Base-by-base conservation (phyloP, 495 filamentous ascomycete genomes). In the Hypomontagnella monticulosa region DNA sequence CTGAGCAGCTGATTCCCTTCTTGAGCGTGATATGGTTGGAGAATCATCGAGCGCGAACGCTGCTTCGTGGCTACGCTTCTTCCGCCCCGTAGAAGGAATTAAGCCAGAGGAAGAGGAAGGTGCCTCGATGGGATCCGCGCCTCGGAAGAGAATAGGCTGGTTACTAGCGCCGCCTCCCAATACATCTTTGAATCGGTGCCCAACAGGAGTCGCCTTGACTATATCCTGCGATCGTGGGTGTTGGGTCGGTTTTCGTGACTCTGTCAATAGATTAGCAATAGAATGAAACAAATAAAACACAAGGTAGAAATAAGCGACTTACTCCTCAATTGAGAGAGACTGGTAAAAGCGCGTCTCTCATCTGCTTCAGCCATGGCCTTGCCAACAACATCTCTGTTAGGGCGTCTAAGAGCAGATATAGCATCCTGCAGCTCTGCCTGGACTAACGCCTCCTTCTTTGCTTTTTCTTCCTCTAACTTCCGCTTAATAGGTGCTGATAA, bases 341-440 rank as follows among this genome's bases (percentile, higher is more conserved):
- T 70, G 36, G 74, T 70, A 38, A 71, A 71, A 52, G 78, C 57
- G 34, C 90, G 83, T 69, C 84, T 87, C 61, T 91, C 89, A 8
- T 86, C 86, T 51, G 85, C 87, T 3, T 94, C 87, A 5, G 85
- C 89, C 37, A 92, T 80, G 48, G 89, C 88, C 65, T 88, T 87
- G 10, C 87, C 88, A 10, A 91, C 92, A 40, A 94, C 79, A 4
- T 88, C 83, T 55, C 95, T 84, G 70, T 97, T 97, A 4, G 95
- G 95, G 74, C 89, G 96, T 67, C 93, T 91, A 23, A 98, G 79
- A 1, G 91, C 82, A 9, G 85, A 79, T 58, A 98, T 97, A 10
- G 94, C 95, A 33, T 90, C 87, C 68, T 90, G 87, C 20, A 97
- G 80, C 71, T 97, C 91, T 57, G 88, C 88, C 58, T 96, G 89